Evolutionary conservation across 495 filamentous ascomycete genomes (phyloP), one percentile per base, ranked within the genome.

Genomic region (Hypoxylon perforatum): DNA sequence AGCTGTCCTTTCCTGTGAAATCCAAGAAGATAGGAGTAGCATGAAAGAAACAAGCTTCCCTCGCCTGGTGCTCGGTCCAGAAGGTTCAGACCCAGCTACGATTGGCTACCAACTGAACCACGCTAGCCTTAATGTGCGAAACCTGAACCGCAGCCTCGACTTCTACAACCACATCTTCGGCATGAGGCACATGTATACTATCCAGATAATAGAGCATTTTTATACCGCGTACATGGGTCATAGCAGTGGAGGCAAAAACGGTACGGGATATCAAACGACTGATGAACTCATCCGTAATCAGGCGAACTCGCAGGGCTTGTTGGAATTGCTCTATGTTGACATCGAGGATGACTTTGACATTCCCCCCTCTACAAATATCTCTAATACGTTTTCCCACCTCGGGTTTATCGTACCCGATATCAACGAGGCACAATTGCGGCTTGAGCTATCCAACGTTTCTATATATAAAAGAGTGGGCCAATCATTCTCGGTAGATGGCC

Each of bases 91-190:
- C 35, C 33, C 67, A 42, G 57, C 76, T 50, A 85, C 81, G 35
- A 30, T 63, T 21, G 69, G 74, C 57, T 82, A 78, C 75, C 76
- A 73, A 53, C 68, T 83, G 15, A 84, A 83, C 70, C 82, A 85
- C 64, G 56, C 78, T 57, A 76, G 78, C 57, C 69, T 85, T 53
- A 72, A 76, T 52, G 78, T 82, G 46, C 65, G 63, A 48, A 73
- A 83, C 50, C 76, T 80, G 10, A 53, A 64, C 21, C 72, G 67
- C 54, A 79, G 76, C 7, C 70, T 81, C 0, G 65, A 78, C 61
- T 84, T 82, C 75, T 84, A 84, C 55, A 71, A 77, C 47, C 63
- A 79, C 44, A 74, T 81, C 11, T 74, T 85, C 46, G 82, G 82
- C 52, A 80, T 85, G 76, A 81, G 80, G 18, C 71, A 78, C 10